Conservation (phyloP, 2,329 filamentous ascomycete genomes). For the Fusarium algeriense region DNA sequence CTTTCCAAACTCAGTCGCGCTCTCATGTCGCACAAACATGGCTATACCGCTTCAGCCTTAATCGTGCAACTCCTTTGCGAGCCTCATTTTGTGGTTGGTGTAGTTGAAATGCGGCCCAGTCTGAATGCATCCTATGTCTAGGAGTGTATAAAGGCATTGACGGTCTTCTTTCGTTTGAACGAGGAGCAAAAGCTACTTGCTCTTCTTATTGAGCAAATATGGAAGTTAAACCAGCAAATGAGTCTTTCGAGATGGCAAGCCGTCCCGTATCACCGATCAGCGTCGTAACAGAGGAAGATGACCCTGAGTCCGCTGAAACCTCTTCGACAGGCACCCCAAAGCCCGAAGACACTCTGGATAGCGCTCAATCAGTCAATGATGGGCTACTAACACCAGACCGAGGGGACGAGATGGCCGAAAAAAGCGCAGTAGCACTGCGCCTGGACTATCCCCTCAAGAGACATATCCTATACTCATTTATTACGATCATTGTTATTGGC, state of each 20-base stretch:
- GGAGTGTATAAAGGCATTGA: background rate
- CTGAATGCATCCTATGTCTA: background rate
- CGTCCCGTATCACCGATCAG: background rate
- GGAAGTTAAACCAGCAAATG: background rate
- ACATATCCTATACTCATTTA: slow-evolving; percentile 28
- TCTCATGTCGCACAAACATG: slow-evolving; percentile 16
- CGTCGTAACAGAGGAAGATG: background rate
- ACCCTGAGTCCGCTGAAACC: background rate
- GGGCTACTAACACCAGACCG: background rate
- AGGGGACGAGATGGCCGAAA: background rate
- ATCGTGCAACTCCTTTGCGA: background rate
- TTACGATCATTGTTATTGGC: slow-evolving; percentile 2
- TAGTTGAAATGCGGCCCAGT: background rate
- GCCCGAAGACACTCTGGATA: background rate
- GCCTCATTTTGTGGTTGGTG: slow-evolving; percentile 1
- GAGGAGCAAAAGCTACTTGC: background rate
- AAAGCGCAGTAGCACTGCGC: background rate
- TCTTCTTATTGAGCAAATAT: background rate
- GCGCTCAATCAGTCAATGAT: background rate
- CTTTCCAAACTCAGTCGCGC: background rate
- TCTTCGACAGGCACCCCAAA: background rate
- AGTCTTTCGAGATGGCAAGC: background rate
- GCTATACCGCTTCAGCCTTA: background rate
- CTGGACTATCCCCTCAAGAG: slow-evolving; percentile 9
- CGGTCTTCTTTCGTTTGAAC: background rate